Conservation (phyloP, 2,329 filamentous ascomycete genomes). For the Ambrosiella cleistominuta region DNA sequence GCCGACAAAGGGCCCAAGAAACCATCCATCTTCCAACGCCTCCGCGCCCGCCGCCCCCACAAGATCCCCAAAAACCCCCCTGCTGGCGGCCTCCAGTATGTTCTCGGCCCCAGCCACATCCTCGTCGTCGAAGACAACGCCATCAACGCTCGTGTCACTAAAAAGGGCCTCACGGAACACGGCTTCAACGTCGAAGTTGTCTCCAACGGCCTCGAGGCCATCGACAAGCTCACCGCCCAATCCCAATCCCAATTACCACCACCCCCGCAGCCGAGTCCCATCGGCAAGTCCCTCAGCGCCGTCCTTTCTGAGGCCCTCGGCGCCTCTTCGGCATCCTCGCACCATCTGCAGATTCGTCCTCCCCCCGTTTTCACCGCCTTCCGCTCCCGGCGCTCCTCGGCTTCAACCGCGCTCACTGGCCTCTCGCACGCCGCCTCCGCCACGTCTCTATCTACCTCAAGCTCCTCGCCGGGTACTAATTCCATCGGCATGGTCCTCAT, state of each 20-base stretch:
- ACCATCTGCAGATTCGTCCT: not conserved
- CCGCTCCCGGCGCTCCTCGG: conserved; percentile 9
- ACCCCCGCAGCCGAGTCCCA: not conserved
- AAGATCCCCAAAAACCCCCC: not conserved
- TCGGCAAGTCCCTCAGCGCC: not conserved
- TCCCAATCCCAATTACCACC: not conserved
- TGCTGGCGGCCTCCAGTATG: not conserved
- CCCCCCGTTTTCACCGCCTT: conserved; percentile 1
- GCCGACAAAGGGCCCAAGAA: not conserved
- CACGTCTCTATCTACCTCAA: conserved; percentile 22
- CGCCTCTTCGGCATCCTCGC: not conserved
- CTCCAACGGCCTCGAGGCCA: conserved; percentile 46
- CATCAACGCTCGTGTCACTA: conserved; percentile 47
- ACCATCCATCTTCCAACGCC: not conserved
- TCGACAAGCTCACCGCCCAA: conserved; percentile 28
- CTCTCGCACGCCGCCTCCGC: not conserved
- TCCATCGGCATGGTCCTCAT: conserved; percentile 47
- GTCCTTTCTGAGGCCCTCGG: not conserved
- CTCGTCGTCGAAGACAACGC: conserved; percentile 52
- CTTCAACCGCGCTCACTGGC: conserved; percentile 7
- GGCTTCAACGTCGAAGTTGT: conserved; percentile 45
- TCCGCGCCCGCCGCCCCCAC: not conserved
- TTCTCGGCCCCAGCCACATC: conserved; percentile 21
- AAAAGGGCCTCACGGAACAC: conserved; percentile 40
- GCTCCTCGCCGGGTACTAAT: not conserved